Evolutionary conservation across 2,329 filamentous ascomycete genomes (phyloP).

Genomic region (Aspergillus fumigatiaffinis): DNA sequence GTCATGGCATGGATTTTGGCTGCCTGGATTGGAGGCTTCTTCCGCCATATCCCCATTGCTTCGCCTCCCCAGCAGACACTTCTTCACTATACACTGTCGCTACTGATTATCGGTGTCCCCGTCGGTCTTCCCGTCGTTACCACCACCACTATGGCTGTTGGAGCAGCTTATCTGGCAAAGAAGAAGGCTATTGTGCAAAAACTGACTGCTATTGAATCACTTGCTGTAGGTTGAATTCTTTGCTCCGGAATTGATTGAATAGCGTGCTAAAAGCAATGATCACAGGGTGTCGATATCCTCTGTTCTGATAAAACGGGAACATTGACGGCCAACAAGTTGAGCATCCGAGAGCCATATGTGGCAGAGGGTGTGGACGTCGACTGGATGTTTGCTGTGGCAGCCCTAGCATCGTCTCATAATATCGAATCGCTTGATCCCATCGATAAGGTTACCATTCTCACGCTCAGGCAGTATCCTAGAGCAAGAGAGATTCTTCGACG

Average conservation of each 20-base stretch:
- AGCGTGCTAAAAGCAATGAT: constrained; percentile 1
- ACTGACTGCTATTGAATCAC: constrained; percentile 72
- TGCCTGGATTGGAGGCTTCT: constrained; percentile 76
- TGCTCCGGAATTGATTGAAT: neutral
- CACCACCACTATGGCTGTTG: constrained; percentile 72
- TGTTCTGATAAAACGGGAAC: constrained; percentile 82
- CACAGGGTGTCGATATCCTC: constrained; percentile 64
- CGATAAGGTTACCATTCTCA: constrained; percentile 73
- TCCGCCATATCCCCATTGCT: constrained; percentile 62
- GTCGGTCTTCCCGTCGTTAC: constrained; percentile 77
- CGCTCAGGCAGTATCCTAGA: constrained; percentile 69
- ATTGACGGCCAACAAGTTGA: constrained; percentile 60
- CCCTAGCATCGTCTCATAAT: constrained; percentile 73
- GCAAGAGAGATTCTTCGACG: constrained; percentile 69
- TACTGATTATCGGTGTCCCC: constrained; percentile 75
- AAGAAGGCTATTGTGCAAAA: constrained; percentile 78
- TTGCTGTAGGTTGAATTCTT: constrained; percentile 49
- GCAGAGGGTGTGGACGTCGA: constrained; percentile 73
- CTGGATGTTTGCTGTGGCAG: constrained; percentile 80
- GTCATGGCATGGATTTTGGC: constrained; percentile 73
- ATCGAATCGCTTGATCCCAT: constrained; percentile 74
- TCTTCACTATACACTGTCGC: constrained; percentile 64
- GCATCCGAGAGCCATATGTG: constrained; percentile 72
- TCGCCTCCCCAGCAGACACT: constrained; percentile 56
- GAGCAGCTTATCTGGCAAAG: constrained; percentile 71